These are phyloP conservation scores for Groenewaldozyma auringiensis DNA, from an alignment of 1,139 yeast species.

Conservation along the genomic window DNA sequence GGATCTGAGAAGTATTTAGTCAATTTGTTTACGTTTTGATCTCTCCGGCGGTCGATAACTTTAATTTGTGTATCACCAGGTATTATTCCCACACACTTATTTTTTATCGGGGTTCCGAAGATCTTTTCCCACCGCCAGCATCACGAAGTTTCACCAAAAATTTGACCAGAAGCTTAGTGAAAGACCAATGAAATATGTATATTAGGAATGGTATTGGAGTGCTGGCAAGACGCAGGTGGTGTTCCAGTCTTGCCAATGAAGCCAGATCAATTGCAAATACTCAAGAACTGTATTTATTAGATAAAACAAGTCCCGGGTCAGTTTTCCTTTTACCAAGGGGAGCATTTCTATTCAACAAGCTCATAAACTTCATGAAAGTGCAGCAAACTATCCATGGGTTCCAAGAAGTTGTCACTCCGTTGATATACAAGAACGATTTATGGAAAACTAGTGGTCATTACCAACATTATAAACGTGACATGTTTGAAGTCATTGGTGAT, in stretches of 20 bases:
- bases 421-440: constrained; percentile 72
- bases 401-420: constrained; percentile 88
- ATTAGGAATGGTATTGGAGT: background rate
- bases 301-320: constrained; percentile 78
- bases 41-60: too few species aligned
- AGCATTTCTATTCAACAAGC: constrained; percentile 70
- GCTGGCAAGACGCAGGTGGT: background rate
- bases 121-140: too few species aligned
- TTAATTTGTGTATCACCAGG: too few species aligned
- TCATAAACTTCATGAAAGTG: constrained; percentile 72
- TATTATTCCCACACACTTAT: too few species aligned
- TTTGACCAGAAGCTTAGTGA: too few species aligned
- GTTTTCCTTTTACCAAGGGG: constrained; percentile 89
- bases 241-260: background rate
- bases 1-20: too few species aligned
- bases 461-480: constrained; percentile 90
- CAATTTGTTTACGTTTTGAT: too few species aligned
- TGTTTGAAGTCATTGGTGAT: constrained; percentile 62
- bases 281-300: constrained; percentile 70
- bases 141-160: too few species aligned
- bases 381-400: constrained; percentile 81
- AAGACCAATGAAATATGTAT: too few species aligned
- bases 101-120: too few species aligned
- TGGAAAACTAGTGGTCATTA: constrained; percentile 97
- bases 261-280: constrained; percentile 3